These are phyloP conservation scores for Malassezia cuniculi DNA, from an alignment of 1,284 basidiomycete species.

Conservation along the genomic window DNA sequence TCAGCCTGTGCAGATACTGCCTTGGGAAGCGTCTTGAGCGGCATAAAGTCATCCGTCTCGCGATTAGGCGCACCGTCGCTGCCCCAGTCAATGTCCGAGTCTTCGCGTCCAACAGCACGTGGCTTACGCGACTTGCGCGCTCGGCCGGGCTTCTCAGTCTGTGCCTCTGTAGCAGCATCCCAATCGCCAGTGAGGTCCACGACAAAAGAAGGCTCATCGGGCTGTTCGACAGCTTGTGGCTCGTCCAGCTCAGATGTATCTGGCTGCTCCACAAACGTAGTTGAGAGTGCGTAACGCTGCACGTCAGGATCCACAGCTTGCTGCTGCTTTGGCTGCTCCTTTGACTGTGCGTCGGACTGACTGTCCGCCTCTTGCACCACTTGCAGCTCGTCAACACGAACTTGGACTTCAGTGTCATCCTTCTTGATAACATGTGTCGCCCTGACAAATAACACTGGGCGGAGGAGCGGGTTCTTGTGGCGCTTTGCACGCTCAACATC, in stretches of 20 bases:
- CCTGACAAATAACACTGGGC: conserved; percentile 8
- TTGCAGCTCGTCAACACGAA: background rate
- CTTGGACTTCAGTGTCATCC: too few relatives aligned
- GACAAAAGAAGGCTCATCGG: too few relatives aligned
- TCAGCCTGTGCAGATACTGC: conserved; percentile 26
- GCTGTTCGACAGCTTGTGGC: too few relatives aligned
- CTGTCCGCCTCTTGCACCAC: background rate
- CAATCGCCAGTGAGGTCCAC: too few relatives aligned
- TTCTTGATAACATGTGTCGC: too few relatives aligned
- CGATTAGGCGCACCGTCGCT: conserved; percentile 29
- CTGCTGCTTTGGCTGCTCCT: too few relatives aligned
- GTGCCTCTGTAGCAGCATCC: background rate
- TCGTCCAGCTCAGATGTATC: too few relatives aligned
- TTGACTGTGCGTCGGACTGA: too few relatives aligned
- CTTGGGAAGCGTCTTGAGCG: conserved; percentile 1
- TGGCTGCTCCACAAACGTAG: too few relatives aligned
- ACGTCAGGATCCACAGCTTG: too few relatives aligned
- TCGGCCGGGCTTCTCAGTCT: conserved; percentile 7
- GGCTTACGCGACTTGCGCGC: conserved; percentile 15
- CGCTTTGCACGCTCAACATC: conserved; percentile 1
- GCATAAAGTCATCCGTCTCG: conserved; percentile 4
- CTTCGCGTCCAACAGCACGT: conserved; percentile 19
- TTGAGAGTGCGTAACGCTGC: too few relatives aligned
- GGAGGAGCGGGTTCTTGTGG: conserved; percentile 8
- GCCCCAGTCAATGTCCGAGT: conserved; percentile 39